Evolutionary conservation across 2,329 filamentous ascomycete genomes (phyloP).

Genomic region (Pezicula neosporulosa): DNA sequence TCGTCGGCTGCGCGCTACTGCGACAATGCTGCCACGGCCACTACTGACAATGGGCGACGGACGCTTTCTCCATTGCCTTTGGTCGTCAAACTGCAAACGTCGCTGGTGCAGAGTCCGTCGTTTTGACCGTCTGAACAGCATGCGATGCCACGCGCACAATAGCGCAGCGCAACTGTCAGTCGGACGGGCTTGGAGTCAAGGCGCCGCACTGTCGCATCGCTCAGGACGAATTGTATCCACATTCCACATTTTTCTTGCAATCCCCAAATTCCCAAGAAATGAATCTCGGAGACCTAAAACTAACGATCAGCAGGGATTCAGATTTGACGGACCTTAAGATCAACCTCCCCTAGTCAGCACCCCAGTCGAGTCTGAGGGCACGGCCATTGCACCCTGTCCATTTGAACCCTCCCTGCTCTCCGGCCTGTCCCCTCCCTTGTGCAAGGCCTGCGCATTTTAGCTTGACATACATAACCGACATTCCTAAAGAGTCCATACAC

Average conservation of each 20-base stretch:
- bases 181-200: neutral
- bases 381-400: constrained; percentile 1
- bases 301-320: constrained; percentile 17
- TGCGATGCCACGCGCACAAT: too few relatives aligned
- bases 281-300: constrained; percentile 19
- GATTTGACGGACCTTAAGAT: constrained; percentile 13
- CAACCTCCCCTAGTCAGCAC: constrained; percentile 9
- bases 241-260: neutral
- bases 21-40: neutral
- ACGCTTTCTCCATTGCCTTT: too few relatives aligned
- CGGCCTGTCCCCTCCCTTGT: neutral
- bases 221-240: neutral
- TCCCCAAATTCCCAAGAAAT: constrained; percentile 4
- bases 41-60: too few relatives aligned
- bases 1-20: neutral
- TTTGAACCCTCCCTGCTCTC: neutral
- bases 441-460: neutral
- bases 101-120: too few relatives aligned
- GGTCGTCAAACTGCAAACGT: too few relatives aligned
- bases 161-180: too few relatives aligned
- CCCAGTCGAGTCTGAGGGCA: constrained; percentile 2
- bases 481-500: constrained; percentile 1
- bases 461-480: neutral
- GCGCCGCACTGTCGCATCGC: neutral
- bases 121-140: too few relatives aligned